Evolutionary conservation across 2,329 filamentous ascomycete species (phyloP), one percentile per base, ranked within the genome.

Genomic region (Apiospora sp.): DNA sequence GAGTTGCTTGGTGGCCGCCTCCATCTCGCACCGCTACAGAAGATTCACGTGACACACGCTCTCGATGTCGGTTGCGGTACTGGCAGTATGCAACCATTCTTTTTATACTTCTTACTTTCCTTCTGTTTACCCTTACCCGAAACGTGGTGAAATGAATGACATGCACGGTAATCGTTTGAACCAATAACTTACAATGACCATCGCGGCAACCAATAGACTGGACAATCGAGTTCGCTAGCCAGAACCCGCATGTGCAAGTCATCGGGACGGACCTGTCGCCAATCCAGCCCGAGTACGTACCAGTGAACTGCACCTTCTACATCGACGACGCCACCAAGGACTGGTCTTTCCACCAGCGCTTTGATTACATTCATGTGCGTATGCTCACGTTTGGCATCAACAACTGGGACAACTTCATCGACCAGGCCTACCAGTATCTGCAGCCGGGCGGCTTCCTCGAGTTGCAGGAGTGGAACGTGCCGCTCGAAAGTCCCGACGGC

Each of bases 271-370:
- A 76, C 67, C 71, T 76, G 49, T 72, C 70, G 16, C 75, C 75
- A 4, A 77, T 77, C 68, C 75, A 77, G 71, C 75, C 75, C 37
- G 74, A 75, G 24, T 77, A 72, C 46, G 71, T 75, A 24, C 75
- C 75, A 41, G 43, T 71, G 54, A 76, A 76, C 68, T 75, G 74
- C 71, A 72, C 72, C 19, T 76, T 75, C 46, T 69, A 75, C 54
- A 74, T 76, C 69, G 90, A 92, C 79, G 89, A 92, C 76, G 86
- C 88, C 30, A 78, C 82, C 75, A 79, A 79, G 67, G 78, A 78
- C 0, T 74, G 73, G 58, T 84, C 87, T 76, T 77, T 76, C 19
- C 85, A 85, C 75, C 72, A 75, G 68, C 73, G 75, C 67, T 78
- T 78, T 73, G 76, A 79, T 73, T 78, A 75, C 68, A 73, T 78